Evolutionary conservation across 108 stramenopile species (phyloP).

Genomic region (Skeletonema grethae): DNA sequence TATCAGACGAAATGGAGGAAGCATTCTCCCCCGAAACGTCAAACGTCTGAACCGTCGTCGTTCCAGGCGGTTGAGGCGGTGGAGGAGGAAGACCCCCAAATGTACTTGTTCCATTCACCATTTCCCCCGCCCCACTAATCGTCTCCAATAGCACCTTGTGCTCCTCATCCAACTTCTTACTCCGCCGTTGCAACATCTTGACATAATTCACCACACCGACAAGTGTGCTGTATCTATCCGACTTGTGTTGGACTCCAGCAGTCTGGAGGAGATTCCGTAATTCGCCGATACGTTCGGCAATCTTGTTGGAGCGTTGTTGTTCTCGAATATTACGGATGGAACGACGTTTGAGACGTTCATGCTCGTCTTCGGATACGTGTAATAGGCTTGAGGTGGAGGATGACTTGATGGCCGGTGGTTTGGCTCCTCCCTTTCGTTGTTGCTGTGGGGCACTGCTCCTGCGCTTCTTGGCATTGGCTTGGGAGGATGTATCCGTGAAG

Average conservation of each 20-base stretch:
- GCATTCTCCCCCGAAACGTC: constrained; percentile 6
- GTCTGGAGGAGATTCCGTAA: constrained; percentile 55
- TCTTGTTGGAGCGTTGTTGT: constrained; percentile 76
- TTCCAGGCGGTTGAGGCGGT: not conserved
- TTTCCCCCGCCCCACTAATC: constrained; percentile 55
- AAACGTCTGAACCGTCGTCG: constrained; percentile 27
- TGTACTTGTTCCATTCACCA: constrained; percentile 38
- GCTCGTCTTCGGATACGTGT: constrained; percentile 75
- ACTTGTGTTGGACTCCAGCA: constrained; percentile 70
- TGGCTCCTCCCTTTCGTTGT: not conserved
- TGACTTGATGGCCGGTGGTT: constrained; percentile 8
- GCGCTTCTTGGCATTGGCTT: not conserved
- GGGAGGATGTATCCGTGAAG: constrained; percentile 3
- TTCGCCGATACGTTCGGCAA: constrained; percentile 71
- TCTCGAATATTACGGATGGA: constrained; percentile 79
- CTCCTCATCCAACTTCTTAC: constrained; percentile 64
- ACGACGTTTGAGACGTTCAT: constrained; percentile 55
- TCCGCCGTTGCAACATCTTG: constrained; percentile 61
- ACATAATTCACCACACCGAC: constrained; percentile 76
- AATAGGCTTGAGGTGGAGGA: constrained; percentile 9
- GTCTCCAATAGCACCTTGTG: constrained; percentile 72
- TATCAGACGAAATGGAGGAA: constrained; percentile 14
- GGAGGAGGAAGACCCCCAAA: constrained; percentile 2
- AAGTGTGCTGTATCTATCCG: constrained; percentile 79
- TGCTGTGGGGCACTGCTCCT: not conserved